Evolutionary conservation across 495 filamentous ascomycete genomes (phyloP).

Genomic region (Pseudomonodictys pantanalensis): DNA sequence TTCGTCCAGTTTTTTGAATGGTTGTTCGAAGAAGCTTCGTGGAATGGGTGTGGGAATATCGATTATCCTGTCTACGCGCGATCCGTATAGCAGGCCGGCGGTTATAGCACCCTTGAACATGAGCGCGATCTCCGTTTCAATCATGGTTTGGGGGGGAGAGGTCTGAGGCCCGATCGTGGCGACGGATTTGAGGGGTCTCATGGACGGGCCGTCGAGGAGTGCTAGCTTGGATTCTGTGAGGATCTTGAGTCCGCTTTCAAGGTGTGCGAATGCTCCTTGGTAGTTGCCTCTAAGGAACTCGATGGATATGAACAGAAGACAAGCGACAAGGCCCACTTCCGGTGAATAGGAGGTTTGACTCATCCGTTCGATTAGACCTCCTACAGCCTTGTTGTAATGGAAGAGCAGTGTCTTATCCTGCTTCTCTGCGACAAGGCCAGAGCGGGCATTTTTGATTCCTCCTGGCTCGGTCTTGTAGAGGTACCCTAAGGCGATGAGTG

Average conservation of each 20-base stretch:
- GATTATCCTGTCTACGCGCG: neutral
- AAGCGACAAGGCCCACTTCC: slow-evolving; percentile 11
- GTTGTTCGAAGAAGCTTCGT: neutral
- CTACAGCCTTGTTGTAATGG: slow-evolving; percentile 23
- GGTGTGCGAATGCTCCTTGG: slow-evolving; percentile 12
- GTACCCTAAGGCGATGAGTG: slow-evolving; percentile 19
- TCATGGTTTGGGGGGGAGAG: neutral
- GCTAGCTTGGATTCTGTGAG: no score
- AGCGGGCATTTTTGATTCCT: slow-evolving; percentile 16
- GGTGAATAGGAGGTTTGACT: slow-evolving; percentile 8
- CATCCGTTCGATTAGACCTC: slow-evolving; percentile 5
- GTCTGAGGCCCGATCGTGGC: no score
- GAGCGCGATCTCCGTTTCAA: neutral
- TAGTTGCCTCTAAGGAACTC: slow-evolving; percentile 16
- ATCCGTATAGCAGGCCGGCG: neutral
- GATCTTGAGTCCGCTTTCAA: slow-evolving; percentile 5
- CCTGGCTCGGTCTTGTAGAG: slow-evolving; percentile 11
- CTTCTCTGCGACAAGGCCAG: neutral
- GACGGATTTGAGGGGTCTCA: no score
- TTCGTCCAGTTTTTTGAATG: neutral
- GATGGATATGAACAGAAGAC: slow-evolving; percentile 17
- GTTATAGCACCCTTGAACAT: neutral
- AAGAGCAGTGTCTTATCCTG: slow-evolving; percentile 8
- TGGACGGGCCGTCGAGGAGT: no score
- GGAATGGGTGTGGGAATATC: neutral